Conservation (phyloP, 305 asterid species). For the Fraxinus dipetala region DNA sequence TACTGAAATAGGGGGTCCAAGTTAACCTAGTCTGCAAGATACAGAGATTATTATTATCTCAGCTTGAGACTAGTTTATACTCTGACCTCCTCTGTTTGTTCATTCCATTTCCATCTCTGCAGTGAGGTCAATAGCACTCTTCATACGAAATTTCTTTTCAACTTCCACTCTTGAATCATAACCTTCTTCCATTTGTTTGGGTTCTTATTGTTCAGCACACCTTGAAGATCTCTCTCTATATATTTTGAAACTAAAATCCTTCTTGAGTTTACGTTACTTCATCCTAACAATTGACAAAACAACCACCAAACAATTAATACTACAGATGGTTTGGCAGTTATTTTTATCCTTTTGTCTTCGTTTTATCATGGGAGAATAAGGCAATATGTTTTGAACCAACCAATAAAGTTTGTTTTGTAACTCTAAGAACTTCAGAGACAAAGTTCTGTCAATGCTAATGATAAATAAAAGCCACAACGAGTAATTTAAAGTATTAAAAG, state of each 20-base stretch:
- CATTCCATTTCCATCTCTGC: neutral
- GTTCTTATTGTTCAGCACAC: neutral
- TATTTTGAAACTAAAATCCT: neutral
- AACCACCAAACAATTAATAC: neutral
- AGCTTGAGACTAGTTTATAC: neutral
- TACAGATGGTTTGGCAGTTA: neutral
- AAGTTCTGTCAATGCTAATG: neutral
- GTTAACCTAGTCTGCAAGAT: neutral
- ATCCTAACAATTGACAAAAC: neutral
- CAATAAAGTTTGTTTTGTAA: neutral
- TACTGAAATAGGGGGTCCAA: conserved; percentile 3
- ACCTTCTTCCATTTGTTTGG: neutral
- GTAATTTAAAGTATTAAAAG: neutral
- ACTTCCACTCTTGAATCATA: neutral
- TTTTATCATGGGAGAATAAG: neutral
- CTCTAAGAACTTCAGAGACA: neutral
- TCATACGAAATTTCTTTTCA: neutral
- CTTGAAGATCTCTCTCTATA: neutral
- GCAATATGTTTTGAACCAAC: neutral
- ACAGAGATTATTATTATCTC: neutral
- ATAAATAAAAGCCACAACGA: neutral
- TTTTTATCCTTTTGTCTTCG: neutral
- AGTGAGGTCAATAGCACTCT: neutral
- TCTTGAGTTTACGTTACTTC: neutral
- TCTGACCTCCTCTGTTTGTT: neutral